Conservation (phyloP, 2,329 filamentous ascomycete species). For the Nigrograna mackinnonii region DNA sequence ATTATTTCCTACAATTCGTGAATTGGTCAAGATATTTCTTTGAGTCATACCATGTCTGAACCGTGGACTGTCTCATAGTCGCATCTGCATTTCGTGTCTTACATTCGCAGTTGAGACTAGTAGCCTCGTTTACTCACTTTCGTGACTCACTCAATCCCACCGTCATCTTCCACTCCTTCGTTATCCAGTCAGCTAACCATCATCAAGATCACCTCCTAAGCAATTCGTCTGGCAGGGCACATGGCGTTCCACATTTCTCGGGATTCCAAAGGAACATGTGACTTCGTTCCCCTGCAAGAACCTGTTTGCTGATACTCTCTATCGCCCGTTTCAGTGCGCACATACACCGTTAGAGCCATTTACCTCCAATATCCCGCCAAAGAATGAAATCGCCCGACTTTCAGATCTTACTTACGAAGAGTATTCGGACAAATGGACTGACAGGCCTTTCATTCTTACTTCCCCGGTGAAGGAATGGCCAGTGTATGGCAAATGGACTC, state of each 20-base stretch:
- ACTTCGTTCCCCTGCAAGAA: slow-evolving; percentile 71
- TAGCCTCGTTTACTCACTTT: too few relatives aligned
- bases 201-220: slow-evolving; percentile 44
- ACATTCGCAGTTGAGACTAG: neutral
- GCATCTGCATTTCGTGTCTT: neutral
- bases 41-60: too few relatives aligned
- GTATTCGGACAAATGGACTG: slow-evolving; percentile 76
- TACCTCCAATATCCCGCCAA: slow-evolving; percentile 68
- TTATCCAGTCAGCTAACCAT: slow-evolving; percentile 11
- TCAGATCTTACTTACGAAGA: slow-evolving; percentile 70
- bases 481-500: slow-evolving; percentile 73
- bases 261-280: slow-evolving; percentile 56
- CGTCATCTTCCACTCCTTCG: slow-evolving; percentile 1
- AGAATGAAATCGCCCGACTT: slow-evolving; percentile 75
- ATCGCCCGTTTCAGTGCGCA: slow-evolving; percentile 88
- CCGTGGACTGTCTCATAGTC: neutral
- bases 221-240: slow-evolving; percentile 74
- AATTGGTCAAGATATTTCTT: neutral
- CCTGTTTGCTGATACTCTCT: slow-evolving; percentile 87
- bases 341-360: slow-evolving; percentile 72
- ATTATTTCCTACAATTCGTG: neutral
- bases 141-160: neutral
- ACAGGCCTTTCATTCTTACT: slow-evolving; percentile 85
- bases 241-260: slow-evolving; percentile 80
- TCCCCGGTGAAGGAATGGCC: slow-evolving; percentile 82